Conservation (phyloP, 768 basidiomycete genomes). For the Cubamyces sp. region DNA sequence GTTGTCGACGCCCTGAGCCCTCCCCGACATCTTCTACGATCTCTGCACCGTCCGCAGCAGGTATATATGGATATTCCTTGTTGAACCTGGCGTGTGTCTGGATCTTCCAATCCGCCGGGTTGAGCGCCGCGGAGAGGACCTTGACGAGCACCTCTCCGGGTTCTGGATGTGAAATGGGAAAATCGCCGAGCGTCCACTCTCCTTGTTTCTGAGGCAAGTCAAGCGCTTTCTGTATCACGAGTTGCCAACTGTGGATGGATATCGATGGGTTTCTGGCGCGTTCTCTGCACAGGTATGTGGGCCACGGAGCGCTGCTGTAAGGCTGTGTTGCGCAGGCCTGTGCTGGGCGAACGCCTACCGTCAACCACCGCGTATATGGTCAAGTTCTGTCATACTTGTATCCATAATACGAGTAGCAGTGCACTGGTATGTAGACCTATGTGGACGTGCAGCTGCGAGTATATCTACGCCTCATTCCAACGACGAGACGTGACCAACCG, state of each 20-base stretch:
- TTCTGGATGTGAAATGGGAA: constrained; percentile 2
- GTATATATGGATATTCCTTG: constrained; percentile 28
- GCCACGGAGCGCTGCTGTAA: too few species aligned
- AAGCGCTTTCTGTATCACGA: constrained; percentile 21
- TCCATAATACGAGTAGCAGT: too few species aligned
- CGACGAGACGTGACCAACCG: too few species aligned
- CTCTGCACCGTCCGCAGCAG: background rate
- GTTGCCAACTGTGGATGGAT: background rate
- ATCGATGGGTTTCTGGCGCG: background rate
- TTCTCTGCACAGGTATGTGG: too few species aligned
- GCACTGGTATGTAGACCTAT: too few species aligned
- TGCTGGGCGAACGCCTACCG: too few species aligned
- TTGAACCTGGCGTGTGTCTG: constrained; percentile 29
- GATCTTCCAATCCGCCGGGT: constrained; percentile 43
- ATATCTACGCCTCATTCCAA: too few species aligned
- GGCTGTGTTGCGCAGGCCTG: too few species aligned
- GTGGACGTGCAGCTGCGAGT: too few species aligned
- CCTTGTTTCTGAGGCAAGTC: constrained; percentile 10
- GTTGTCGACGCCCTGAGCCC: constrained; percentile 3
- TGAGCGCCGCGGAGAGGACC: constrained; percentile 33
- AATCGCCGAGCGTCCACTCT: constrained; percentile 2
- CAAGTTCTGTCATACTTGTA: too few species aligned
- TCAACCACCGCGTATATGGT: too few species aligned
- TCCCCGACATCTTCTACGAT: background rate
- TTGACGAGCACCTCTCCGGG: constrained; percentile 35